Conservation (phyloP, 768 basidiomycete genomes). For the Kwoniella sp. region DNA sequence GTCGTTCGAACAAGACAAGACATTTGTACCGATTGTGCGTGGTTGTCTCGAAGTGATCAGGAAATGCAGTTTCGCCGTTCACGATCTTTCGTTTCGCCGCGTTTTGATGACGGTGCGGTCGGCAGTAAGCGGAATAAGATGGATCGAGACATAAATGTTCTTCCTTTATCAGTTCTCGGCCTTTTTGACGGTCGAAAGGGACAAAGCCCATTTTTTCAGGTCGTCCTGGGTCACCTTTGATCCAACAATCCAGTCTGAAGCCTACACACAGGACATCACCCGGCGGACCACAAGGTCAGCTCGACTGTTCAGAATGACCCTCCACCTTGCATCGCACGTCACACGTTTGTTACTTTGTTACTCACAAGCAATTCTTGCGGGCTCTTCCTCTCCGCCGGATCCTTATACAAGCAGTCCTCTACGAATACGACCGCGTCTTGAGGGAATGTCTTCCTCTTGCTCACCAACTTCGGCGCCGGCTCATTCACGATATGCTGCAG, state of each 20-base stretch:
- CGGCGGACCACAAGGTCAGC: neutral
- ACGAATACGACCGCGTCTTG: conserved; percentile 79
- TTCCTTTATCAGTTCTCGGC: neutral
- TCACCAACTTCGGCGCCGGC: conserved; percentile 81
- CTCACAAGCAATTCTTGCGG: conserved; percentile 74
- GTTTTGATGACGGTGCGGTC: too few relatives aligned
- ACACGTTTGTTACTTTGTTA: conserved; percentile 8
- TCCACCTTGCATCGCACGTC: too few relatives aligned
- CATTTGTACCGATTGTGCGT: too few relatives aligned
- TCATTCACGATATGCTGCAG: conserved; percentile 99
- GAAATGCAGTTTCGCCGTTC: too few relatives aligned
- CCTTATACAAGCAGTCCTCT: conserved; percentile 86
- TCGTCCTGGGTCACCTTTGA: conserved; percentile 40
- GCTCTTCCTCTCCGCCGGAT: conserved; percentile 77
- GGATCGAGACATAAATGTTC: neutral
- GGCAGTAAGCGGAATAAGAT: too few relatives aligned
- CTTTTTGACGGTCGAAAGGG: neutral
- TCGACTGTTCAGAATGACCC: neutral
- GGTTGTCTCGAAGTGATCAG: too few relatives aligned
- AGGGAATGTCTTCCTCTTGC: conserved; percentile 68
- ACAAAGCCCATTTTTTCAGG: conserved; percentile 36
- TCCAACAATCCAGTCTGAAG: conserved; percentile 39
- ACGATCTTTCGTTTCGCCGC: too few relatives aligned
- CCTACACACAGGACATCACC: conserved; percentile 16
- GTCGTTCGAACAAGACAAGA: too few relatives aligned